These are phyloP conservation scores for Naganishia friedmannii DNA, from an alignment of 768 basidiomycete species.

Conservation along the genomic window DNA sequence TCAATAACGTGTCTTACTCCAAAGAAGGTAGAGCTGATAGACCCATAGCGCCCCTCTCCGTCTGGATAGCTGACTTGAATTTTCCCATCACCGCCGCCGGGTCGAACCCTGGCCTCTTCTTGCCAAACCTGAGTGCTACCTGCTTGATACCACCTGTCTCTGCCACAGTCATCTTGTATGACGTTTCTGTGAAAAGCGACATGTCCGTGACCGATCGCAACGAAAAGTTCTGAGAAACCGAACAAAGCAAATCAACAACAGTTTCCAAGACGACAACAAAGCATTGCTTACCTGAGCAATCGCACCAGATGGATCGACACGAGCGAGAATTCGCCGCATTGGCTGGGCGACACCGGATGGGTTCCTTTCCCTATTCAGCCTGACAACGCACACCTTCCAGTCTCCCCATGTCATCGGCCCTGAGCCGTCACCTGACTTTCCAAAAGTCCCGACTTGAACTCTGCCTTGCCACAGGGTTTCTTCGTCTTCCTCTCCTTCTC, in stretches of 20 bases:
- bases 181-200: conserved; percentile 12
- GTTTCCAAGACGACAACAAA: neutral
- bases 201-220: conserved; percentile 25
- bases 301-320: conserved; percentile 25
- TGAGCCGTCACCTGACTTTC: conserved; percentile 14
- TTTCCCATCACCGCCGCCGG: conserved; percentile 21
- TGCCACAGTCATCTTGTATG: conserved; percentile 19
- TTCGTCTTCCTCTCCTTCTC: conserved; percentile 31
- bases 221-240: conserved; percentile 28
- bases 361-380: conserved; percentile 28
- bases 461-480: conserved; percentile 30
- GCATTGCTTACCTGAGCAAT: conserved; percentile 20
- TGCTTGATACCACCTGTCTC: conserved; percentile 27
- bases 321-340: conserved; percentile 27
- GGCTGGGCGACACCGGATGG: conserved; percentile 14
- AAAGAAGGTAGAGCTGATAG: conserved; percentile 19
- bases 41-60: conserved; percentile 25
- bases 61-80: conserved; percentile 22
- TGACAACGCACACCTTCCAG: conserved; percentile 22
- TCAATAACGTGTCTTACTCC: neutral
- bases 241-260: neutral
- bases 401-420: conserved; percentile 18
- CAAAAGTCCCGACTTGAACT: conserved; percentile 18
- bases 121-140: conserved; percentile 26
- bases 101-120: conserved; percentile 20